Percentiles rank a stretch among this genome's conserved stretches.
phyloP scores from a whole-genome alignment of 2,329 filamentous ascomycete genomes.

The Aspergillus arachidicola region DNA sequence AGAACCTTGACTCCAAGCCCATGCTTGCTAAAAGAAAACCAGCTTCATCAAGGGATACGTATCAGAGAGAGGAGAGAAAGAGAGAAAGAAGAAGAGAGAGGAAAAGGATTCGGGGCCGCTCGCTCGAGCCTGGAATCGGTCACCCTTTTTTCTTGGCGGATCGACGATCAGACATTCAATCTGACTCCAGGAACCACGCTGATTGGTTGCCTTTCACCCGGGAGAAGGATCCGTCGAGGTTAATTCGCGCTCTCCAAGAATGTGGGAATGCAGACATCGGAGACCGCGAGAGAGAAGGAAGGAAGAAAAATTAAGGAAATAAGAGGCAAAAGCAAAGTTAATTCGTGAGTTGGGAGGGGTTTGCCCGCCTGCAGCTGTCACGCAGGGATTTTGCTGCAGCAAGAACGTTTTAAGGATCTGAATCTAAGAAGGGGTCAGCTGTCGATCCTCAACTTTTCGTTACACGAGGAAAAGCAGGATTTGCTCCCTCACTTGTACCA shows the following conservation, averaged over 20 bases:
- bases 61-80: slow-evolving; percentile 1
- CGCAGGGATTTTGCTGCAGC: slow-evolving; percentile 12
- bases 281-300: slow-evolving; percentile 1
- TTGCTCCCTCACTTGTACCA: background rate
- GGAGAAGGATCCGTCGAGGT: background rate
- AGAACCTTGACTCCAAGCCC: slow-evolving; percentile 12
- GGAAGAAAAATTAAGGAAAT: slow-evolving; percentile 1
- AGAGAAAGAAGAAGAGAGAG: background rate
- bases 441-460: background rate
- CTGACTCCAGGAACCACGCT: background rate
- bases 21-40: slow-evolving; percentile 14
- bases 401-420: background rate
- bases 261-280: background rate
- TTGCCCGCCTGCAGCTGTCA: slow-evolving; percentile 7
- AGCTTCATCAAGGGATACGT: slow-evolving; percentile 9
- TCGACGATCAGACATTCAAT: background rate
- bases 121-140: background rate
- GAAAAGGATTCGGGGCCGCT: slow-evolving; percentile 2
- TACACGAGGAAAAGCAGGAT: slow-evolving; percentile 5
- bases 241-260: slow-evolving; percentile 4
- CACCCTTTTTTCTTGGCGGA: slow-evolving; percentile 1
- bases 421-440: slow-evolving; percentile 2
- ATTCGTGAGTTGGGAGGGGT: background rate
- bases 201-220: background rate
- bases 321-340: background rate